Base-by-base conservation (phyloP, 1,284 basidiomycete species). In the Coniophora puteana region DNA sequence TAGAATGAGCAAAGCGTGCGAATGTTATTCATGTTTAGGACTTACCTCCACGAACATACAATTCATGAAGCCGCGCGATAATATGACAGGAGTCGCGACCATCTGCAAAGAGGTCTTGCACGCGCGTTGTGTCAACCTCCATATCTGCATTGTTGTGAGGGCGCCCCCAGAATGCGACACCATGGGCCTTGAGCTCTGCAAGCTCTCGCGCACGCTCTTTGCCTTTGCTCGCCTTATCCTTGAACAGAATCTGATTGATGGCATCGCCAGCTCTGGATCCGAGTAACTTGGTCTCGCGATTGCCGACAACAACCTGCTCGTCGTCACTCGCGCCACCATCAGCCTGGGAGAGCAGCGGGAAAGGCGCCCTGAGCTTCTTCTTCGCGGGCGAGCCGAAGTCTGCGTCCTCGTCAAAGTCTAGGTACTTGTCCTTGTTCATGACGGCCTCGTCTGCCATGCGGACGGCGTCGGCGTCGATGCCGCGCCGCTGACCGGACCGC, bases 381-480 rank as follows among this genome's bases (percentile, higher is more conserved):
- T 58, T 57, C 2, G 68, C 68, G n/a, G n/a, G n/a, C n/a, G n/a
- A n/a, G n/a, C n/a, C n/a, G n/a, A n/a, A n/a, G n/a, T n/a, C n/a
- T 21, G 65, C 66, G 13, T 55, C 56, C 42, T 74, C 69, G 37
- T 71, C 61, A 47, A 66, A 63, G 40, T 57, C 45, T 6, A 47
- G 48, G 6, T 59, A 61, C 8, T 62, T 52, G 27, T 69, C 68
- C 20, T 66, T 65, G 17, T 66, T 59, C 35, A 50, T 61, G 8
- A 62, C 49, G 8, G 60, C 61, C 30, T 54, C 59, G 48, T 78
- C 72, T 5, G 78, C 78, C 8, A 61, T 63, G 25, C 52, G 66
- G 46, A 70, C 52, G 4, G 71, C 75, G 4, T 67, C 61, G 12
- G 41, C 57, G 25, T 69, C 68, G 18, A 65, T 61, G 5, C 78